Percentiles rank a stretch among this genome's conserved stretches.
phyloP scores from a whole-genome alignment of 1,284 basidiomycete species.

The Cutaneotrichosporon curvatum region DNA sequence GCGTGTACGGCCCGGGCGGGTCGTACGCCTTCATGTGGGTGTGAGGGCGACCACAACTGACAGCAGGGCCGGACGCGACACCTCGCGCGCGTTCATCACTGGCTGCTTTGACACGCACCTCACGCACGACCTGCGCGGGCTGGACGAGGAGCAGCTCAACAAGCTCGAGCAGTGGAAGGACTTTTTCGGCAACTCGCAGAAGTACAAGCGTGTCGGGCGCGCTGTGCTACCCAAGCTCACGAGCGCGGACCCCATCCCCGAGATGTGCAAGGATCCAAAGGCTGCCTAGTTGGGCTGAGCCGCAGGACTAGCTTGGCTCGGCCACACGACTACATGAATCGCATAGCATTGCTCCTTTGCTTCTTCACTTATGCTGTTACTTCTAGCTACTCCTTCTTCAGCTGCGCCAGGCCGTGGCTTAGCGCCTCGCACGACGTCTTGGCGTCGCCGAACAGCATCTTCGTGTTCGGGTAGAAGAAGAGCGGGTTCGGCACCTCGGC shows the following conservation, averaged over 20 bases:
- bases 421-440: slow-evolving; percentile 70
- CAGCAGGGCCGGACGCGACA: slow-evolving; percentile 68
- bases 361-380: too few relatives aligned
- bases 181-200: slow-evolving; percentile 73
- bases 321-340: too few relatives aligned
- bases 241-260: slow-evolving; percentile 66
- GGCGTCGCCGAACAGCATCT: slow-evolving; percentile 82
- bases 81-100: slow-evolving; percentile 80
- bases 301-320: too few relatives aligned
- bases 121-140: slow-evolving; percentile 80
- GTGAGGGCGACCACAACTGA: not conserved
- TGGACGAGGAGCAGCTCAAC: slow-evolving; percentile 67
- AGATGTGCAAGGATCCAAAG: slow-evolving; percentile 53
- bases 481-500: slow-evolving; percentile 81
- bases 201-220: slow-evolving; percentile 66
- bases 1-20: slow-evolving; percentile 46
- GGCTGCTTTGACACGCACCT: slow-evolving; percentile 82
- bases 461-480: slow-evolving; percentile 79
- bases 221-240: slow-evolving; percentile 57
- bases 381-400: too few relatives aligned
- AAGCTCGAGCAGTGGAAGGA: slow-evolving; percentile 76
- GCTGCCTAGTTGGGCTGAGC: not conserved
- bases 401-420: slow-evolving; percentile 24
- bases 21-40: slow-evolving; percentile 48
- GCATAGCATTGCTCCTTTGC: too few relatives aligned